Evolutionary conservation across 805 yeast genomes (phyloP).

Genomic region (Candida ulmi): DNA sequence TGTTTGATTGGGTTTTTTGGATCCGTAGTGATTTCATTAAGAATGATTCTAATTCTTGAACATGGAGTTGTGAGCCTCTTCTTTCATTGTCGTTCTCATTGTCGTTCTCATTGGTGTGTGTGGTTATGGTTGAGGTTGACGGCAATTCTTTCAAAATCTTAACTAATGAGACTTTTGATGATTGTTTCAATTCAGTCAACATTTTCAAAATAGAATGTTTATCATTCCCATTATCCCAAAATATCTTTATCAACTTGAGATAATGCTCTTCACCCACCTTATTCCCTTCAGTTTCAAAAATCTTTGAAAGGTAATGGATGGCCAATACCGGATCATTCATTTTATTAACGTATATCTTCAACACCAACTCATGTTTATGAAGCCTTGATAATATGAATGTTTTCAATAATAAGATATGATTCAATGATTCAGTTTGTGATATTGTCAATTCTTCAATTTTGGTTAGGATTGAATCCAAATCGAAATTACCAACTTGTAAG

Average conservation of each 20-base stretch:
- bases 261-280: conserved; percentile 24
- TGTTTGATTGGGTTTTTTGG: conserved; percentile 6
- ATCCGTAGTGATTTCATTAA: conserved; percentile 14
- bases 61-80: conserved; percentile 9
- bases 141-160: conserved; percentile 11
- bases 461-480: conserved; percentile 20
- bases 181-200: conserved; percentile 11
- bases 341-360: conserved; percentile 55
- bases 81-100: too few species aligned
- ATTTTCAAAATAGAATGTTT: conserved; percentile 33
- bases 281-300: conserved; percentile 31
- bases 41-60: conserved; percentile 14
- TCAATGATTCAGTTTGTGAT: too few species aligned
- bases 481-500: conserved; percentile 28
- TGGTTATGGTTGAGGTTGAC: too few species aligned
- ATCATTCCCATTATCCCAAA: conserved; percentile 28
- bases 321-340: conserved; percentile 55
- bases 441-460: conserved; percentile 19
- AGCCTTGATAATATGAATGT: conserved; percentile 54
- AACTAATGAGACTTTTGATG: conserved; percentile 29
- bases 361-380: conserved; percentile 55
- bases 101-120: too few species aligned
- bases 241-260: conserved; percentile 29
- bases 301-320: conserved; percentile 49
- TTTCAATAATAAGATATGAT: conserved; percentile 34